phyloP scores from a whole-genome alignment of 1,139 yeast genomes.

The Zhuliangozyma blackwelliae region DNA sequence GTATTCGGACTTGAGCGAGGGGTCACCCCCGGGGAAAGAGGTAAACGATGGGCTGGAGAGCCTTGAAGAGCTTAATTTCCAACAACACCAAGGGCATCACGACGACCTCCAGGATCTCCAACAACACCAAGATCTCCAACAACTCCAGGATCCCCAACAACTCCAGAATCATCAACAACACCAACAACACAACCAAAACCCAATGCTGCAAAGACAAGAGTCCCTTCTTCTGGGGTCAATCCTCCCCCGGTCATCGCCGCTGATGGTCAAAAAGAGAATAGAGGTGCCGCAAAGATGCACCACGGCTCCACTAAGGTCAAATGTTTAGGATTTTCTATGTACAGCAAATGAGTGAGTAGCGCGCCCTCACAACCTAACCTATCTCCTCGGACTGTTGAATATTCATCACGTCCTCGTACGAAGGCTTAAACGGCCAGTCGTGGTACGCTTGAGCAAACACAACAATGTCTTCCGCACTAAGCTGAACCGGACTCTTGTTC shows the following conservation, averaged over 20 bases:
- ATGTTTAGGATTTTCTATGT: too few species aligned
- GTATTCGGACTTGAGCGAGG: conserved; percentile 5
- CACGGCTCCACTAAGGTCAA: too few species aligned
- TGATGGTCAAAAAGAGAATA: background rate
- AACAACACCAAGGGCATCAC: background rate
- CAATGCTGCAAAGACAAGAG: background rate
- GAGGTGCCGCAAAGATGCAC: too few species aligned
- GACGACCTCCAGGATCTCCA: background rate
- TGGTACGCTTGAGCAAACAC: conserved; percentile 50
- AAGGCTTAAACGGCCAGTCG: conserved; percentile 86
- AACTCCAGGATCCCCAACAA: background rate
- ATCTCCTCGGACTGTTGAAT: too few species aligned
- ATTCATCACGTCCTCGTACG: conserved; percentile 10
- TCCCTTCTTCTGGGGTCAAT: background rate
- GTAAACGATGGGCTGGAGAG: too few species aligned
- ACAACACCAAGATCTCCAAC: background rate
- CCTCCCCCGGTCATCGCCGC: background rate
- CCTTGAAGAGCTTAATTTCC: conserved; percentile 1
- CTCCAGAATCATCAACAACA: background rate
- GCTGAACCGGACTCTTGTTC: conserved; percentile 42
- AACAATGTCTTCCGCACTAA: conserved; percentile 53
- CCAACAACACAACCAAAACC: background rate
- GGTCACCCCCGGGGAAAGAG: too few species aligned
- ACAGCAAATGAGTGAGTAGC: too few species aligned
- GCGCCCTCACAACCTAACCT: too few species aligned